Evolutionary conservation across 495 filamentous ascomycete species (phyloP), one percentile per base, ranked within the genome.

Genomic region (Hypoxylon rickii): DNA sequence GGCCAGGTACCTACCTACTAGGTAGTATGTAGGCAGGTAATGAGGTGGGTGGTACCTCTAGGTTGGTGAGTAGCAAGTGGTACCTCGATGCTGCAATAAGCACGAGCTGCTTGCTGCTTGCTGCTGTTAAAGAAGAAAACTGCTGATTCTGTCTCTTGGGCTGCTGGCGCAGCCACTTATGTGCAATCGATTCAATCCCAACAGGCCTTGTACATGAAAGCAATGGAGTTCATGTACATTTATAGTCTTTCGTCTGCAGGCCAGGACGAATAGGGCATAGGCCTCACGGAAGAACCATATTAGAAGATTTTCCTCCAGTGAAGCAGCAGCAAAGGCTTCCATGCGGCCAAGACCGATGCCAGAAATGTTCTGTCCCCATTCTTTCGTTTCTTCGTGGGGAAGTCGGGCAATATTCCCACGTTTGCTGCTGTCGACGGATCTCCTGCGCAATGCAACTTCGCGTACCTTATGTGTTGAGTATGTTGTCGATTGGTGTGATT

Each of bases 231-330:
- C 38, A 44, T 34, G 50, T 58, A 38, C 32, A 7, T 13, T 7
- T 34, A 34, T 34, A 34, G 32, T 20, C 10, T 7, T 40, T 62
- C 29, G n/a, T 48, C 51, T 62, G 52, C 53, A 53, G 59, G 48
- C 44, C 52, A 49, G 38, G 5, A 52, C 22, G 24, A 40, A 63
- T 57, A 41, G 21, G 53, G 52, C 18, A 57, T 54, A 57, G 33
- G 42, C 47, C 33, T 15, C 19, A 50, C 59, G 53, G 59, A 63
- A 53, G 37, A 63, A 53, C 42, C 32, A 53, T 44, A 53, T 34
- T 57, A 21, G 29, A 36, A 56, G 53, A 57, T 63, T 63, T 63
- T 63, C 59, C 59, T 58, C 59, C 59, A 63, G 59, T 63, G 2
- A 49, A 41, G 44, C 40, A 11, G 24, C 26, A 26, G 40, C 1